Conservation (phyloP, 164 flowering plant species). For the Stephania yunnanensis region DNA sequence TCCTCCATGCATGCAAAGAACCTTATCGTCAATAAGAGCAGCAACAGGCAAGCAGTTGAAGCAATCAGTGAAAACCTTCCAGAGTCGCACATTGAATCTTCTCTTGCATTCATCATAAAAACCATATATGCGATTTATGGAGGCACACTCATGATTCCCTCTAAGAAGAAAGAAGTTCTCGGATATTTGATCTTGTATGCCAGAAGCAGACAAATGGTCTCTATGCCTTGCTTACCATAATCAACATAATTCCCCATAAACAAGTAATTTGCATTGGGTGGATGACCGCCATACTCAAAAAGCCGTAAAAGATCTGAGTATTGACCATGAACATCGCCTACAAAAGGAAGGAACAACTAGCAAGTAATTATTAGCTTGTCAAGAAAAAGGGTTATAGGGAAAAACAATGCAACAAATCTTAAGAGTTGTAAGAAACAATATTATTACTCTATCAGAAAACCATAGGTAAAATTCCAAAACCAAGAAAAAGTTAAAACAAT, state of each 20-base stretch:
- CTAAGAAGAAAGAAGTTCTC: slow-evolving; percentile 57
- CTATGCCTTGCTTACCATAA: slow-evolving; percentile 64
- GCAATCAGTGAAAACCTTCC: slow-evolving; percentile 58
- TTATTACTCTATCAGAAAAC: background rate
- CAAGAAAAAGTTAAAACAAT: no score
- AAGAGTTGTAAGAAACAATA: background rate
- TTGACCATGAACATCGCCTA: slow-evolving; percentile 71
- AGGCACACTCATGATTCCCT: slow-evolving; percentile 62
- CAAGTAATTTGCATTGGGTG: slow-evolving; percentile 54
- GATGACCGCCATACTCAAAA: slow-evolving; percentile 62
- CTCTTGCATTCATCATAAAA: slow-evolving; percentile 66
- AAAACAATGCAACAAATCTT: background rate
- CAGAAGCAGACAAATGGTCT: slow-evolving; percentile 58
- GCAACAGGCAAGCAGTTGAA: slow-evolving; percentile 60
- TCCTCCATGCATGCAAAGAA: slow-evolving; percentile 67
- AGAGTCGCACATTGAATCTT: slow-evolving; percentile 50
- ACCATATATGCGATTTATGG: slow-evolving; percentile 55
- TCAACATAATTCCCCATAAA: slow-evolving; percentile 66
- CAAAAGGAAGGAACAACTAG: slow-evolving; percentile 2
- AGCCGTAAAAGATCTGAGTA: slow-evolving; percentile 55
- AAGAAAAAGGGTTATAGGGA: background rate
- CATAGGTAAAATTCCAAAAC: background rate
- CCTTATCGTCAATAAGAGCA: slow-evolving; percentile 59
- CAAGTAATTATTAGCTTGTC: background rate
- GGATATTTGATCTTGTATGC: slow-evolving; percentile 59